Evolutionary conservation across 2,329 filamentous ascomycete genomes (phyloP), one percentile per base, ranked within the genome.

Genomic region (Calonectria pteridis): DNA sequence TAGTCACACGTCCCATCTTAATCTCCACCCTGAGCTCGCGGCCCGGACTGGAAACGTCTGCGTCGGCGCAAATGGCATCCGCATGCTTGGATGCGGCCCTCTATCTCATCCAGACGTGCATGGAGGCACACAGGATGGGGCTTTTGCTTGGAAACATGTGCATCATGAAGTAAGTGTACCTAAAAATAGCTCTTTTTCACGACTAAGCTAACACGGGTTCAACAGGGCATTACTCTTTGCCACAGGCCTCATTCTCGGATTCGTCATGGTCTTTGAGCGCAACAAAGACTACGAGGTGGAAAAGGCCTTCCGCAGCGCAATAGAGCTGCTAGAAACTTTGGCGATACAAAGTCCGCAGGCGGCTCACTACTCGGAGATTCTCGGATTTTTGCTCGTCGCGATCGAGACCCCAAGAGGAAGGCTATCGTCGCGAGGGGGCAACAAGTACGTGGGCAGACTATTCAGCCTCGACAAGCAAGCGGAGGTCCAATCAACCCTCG

Each of bases 81-180:
- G 89, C 88, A 0, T 92, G 90, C 75, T 83, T 91, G 0, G 88
- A 91, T 68, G 88, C 90, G 0, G 89, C 89, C 0, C 84, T 88
- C 2, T 91, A 88, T 70, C 86, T 91, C 80, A 86, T 88, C 1
- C 88, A 91, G 65, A 89, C 88, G 23, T 91, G 89, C 64, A 77
- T 85, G 26, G 86, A 90, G 68, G 86, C 88, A 1, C 81, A 87
- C 14, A 84, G 84, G 11, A 84, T 86, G 2, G 82, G 84, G 0
- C 65, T 89, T 0, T 78, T 91, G 0, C 82, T 89, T 16, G 86
- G 85, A 11, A 91, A 91, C 69, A 91, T 91, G 90, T 89, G 88
- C 49, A 87, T 92, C 6, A 82, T 92, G 69, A 92, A 91, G 89
- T 90, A 81, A 81, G 87, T 76, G 9, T 35, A 4, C 33, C 18